phyloP scores from a whole-genome alignment of 1,284 basidiomycete species.

The Testicularia cyperi region DNA sequence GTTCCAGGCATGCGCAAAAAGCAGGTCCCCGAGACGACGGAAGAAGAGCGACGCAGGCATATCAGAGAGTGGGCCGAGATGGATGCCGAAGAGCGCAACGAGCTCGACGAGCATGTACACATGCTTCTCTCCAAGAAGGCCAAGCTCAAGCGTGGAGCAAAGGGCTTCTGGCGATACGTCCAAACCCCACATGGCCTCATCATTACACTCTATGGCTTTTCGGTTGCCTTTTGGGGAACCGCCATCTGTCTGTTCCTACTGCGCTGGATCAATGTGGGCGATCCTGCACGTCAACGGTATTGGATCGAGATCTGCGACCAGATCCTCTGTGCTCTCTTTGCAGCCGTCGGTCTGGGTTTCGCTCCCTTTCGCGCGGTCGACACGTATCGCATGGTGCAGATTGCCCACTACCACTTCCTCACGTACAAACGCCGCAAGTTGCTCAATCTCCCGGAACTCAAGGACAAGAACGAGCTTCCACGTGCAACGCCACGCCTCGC shows the following conservation, averaged over 20 bases:
- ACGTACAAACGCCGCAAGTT: slow-evolving; percentile 47
- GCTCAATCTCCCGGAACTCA: slow-evolving; percentile 43
- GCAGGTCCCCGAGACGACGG: slow-evolving; percentile 23
- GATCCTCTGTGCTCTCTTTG: slow-evolving; percentile 55
- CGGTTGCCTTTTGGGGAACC: slow-evolving; percentile 54
- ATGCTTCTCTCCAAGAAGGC: slow-evolving; percentile 72
- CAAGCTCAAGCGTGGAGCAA: slow-evolving; percentile 60
- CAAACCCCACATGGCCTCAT: slow-evolving; percentile 56
- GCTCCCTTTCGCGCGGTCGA: slow-evolving; percentile 57
- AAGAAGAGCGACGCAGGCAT: slow-evolving; percentile 42
- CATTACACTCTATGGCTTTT: slow-evolving; percentile 51
- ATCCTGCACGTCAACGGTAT: slow-evolving; percentile 31
- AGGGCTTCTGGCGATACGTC: slow-evolving; percentile 52
- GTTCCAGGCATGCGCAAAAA: slow-evolving; percentile 12
- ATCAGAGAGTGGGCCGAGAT: slow-evolving; percentile 49
- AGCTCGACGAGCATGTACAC: slow-evolving; percentile 75
- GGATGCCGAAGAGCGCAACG: slow-evolving; percentile 54
- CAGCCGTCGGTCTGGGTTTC: slow-evolving; percentile 54
- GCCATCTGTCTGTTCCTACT: slow-evolving; percentile 55
- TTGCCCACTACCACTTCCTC: slow-evolving; percentile 53
- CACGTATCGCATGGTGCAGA: slow-evolving; percentile 56
- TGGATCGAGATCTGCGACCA: slow-evolving; percentile 59
- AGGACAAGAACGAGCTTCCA: slow-evolving; percentile 55
- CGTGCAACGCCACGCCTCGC: slow-evolving; percentile 17
- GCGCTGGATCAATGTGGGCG: slow-evolving; percentile 43